These are phyloP conservation scores for Macrophomina pseudophaseolina DNA, from an alignment of 2,329 filamentous ascomycete species.

Conservation along the genomic window DNA sequence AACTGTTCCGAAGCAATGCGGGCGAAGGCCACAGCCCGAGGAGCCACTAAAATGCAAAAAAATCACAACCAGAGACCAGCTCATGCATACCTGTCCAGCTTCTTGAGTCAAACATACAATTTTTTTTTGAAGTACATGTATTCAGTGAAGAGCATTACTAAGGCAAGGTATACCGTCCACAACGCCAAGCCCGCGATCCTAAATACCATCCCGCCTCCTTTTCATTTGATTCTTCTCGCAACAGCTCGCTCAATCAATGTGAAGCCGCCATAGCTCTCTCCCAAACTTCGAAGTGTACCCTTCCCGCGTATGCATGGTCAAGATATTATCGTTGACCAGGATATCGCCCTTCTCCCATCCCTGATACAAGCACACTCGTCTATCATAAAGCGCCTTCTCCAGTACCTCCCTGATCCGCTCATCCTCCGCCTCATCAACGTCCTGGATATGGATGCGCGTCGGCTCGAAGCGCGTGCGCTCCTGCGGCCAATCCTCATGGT, in stretches of 20 bases:
- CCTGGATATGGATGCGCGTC: slow-evolving; percentile 31
- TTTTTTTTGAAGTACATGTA: no score
- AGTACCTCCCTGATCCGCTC: slow-evolving; percentile 36
- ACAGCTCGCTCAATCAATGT: slow-evolving; percentile 16
- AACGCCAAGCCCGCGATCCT: no score
- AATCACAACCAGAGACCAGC: no score
- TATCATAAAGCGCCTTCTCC: slow-evolving; percentile 54
- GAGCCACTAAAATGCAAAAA: no score
- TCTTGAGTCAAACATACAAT: no score
- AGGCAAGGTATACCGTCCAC: no score
- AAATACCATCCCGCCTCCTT: no score
- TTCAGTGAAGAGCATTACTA: no score
- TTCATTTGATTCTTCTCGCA: no score
- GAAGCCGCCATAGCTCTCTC: slow-evolving; percentile 27
- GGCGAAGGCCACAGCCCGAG: no score
- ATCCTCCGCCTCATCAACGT: slow-evolving; percentile 2
- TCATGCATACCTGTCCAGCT: no score
- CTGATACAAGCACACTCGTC: slow-evolving; percentile 57
- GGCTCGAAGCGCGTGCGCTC: slow-evolving; percentile 58
- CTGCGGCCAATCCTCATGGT: slow-evolving; percentile 61
- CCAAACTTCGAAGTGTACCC: slow-evolving; percentile 8
- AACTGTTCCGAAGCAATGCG: no score
- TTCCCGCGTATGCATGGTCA: slow-evolving; percentile 54
- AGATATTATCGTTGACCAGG: slow-evolving; percentile 58
- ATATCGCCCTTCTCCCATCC: slow-evolving; percentile 62